Conservation (phyloP, 495 filamentous ascomycete genomes). For the Talaromyces ruber region DNA sequence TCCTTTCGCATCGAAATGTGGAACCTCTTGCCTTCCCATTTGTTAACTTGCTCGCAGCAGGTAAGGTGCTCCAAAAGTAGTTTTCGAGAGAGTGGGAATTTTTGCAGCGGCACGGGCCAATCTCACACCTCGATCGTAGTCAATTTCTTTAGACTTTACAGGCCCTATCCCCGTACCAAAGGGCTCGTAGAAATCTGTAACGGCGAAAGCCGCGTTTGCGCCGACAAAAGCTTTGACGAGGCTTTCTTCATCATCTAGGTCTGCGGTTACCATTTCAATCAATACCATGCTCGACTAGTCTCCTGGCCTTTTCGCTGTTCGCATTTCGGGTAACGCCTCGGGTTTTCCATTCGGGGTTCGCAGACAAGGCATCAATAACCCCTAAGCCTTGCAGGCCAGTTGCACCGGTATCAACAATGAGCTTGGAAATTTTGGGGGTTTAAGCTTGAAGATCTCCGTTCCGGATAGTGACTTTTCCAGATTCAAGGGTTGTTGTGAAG, state of each 20-base stretch:
- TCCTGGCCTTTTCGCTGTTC: slow-evolving; percentile 21
- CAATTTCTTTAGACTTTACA: slow-evolving; percentile 27
- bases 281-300: slow-evolving; percentile 29
- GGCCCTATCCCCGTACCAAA: slow-evolving; percentile 9
- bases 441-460: background rate
- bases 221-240: slow-evolving; percentile 35
- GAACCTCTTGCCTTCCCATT: slow-evolving; percentile 19
- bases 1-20: slow-evolving; percentile 23
- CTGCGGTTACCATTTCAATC: slow-evolving; percentile 41
- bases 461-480: background rate
- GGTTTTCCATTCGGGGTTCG: slow-evolving; percentile 22
- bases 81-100: slow-evolving; percentile 30
- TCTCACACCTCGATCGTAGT: slow-evolving; percentile 35
- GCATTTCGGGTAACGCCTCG: slow-evolving; percentile 29
- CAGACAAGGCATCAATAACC: slow-evolving; percentile 23
- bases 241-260: slow-evolving; percentile 30
- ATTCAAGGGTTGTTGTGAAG: background rate
- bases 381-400: slow-evolving; percentile 33
- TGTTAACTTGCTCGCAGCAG: slow-evolving; percentile 20
- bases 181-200: slow-evolving; percentile 38
- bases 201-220: slow-evolving; percentile 38
- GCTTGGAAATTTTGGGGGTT: slow-evolving; percentile 5
- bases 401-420: slow-evolving; percentile 14
- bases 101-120: slow-evolving; percentile 37
- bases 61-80: slow-evolving; percentile 26